Conservation (phyloP, 495 filamentous ascomycete species). For the Physcia stellaris region DNA sequence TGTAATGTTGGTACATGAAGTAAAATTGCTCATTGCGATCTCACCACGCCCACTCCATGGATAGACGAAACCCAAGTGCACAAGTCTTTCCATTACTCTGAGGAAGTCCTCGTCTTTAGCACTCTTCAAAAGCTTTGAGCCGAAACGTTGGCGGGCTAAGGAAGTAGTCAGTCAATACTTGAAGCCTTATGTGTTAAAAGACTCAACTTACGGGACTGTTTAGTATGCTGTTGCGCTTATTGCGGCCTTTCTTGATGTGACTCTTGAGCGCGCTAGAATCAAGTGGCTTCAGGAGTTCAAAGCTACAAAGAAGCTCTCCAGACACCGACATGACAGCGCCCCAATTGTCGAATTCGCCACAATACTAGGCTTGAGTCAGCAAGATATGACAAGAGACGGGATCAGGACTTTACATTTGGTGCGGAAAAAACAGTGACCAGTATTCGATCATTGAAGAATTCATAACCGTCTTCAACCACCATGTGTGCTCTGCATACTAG, state of each 20-base stretch:
- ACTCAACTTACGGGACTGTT: conserved; percentile 71
- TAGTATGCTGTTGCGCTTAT: conserved; percentile 78
- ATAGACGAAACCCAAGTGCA: no score
- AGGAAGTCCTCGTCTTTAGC: no score
- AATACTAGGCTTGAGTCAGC: conserved; percentile 52
- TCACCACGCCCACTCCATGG: no score
- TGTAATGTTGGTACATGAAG: no score
- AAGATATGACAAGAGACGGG: conserved; percentile 2
- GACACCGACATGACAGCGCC: conserved; percentile 98
- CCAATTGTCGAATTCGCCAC: conserved; percentile 99
- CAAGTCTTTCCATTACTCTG: no score
- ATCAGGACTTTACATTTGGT: conserved; percentile 63
- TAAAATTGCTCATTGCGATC: no score
- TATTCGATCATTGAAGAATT: conserved; percentile 94
- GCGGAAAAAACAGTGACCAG: conserved; percentile 96
- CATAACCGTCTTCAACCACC: conserved; percentile 99
- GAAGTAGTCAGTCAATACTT: neutral
- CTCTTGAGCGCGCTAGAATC: conserved; percentile 96
- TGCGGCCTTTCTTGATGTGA: conserved; percentile 96
- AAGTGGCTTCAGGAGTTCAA: conserved; percentile 90
- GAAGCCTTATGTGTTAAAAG: conserved; percentile 1
- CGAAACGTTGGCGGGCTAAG: conserved; percentile 32
- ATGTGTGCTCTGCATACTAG: conserved; percentile 95
- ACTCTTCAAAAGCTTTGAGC: conserved; percentile 34
- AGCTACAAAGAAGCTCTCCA: conserved; percentile 84